Base-by-base conservation (phyloP, 192 early-diverging fungal species). In the Entophlyctis luteolus region DNA sequence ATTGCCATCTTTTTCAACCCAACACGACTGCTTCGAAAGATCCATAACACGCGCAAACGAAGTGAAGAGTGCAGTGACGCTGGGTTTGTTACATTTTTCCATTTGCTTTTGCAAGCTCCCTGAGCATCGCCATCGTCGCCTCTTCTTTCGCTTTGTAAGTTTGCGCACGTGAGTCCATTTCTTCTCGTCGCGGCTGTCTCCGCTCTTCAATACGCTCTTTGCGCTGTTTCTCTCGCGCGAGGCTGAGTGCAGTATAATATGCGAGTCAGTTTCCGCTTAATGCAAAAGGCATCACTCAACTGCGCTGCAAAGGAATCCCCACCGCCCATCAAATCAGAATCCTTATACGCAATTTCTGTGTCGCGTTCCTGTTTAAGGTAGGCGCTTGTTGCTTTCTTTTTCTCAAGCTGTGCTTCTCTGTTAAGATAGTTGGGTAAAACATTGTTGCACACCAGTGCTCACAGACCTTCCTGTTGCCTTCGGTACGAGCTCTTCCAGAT, bases 111-210 rank as follows among this genome's bases (percentile, higher is more conserved):
- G 90, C 90, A 82, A 92, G 82, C 48, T 82, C 78, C 27, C 79
- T 75, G 38, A 91, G 80, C 82, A 87, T 83, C 38, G 78, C 87
- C 39, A 92, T 73, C 1, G 89, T 91, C n/a, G 70, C 79, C 25
- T 82, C 81, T 65, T 92, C 89, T 70, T 90, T 92, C 33, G 84
- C 78, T 38, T 78, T 60, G 59, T 79, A 86, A 36, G 80, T 84
- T 29, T 62, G 63, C 8, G 81, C 56, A 46, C 79, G 79, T 0
- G 73, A 79, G 20, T 75, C 63, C 54, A 85, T 57, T 8, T 63
- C 70, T 4, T 28, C 67, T 16, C 68, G 75, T 38, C 54, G 71
- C 22, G 65, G 67, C 22, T 68, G 53, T 45, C 56, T 42, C 42
- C 74, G 72, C 33, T 80, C 67, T 20, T 82, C 68, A 20, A 71